Evolutionary conservation across 2,329 filamentous ascomycete species (phyloP), one percentile per base, ranked within the genome.

Genomic region (Penicillium concentricum): DNA sequence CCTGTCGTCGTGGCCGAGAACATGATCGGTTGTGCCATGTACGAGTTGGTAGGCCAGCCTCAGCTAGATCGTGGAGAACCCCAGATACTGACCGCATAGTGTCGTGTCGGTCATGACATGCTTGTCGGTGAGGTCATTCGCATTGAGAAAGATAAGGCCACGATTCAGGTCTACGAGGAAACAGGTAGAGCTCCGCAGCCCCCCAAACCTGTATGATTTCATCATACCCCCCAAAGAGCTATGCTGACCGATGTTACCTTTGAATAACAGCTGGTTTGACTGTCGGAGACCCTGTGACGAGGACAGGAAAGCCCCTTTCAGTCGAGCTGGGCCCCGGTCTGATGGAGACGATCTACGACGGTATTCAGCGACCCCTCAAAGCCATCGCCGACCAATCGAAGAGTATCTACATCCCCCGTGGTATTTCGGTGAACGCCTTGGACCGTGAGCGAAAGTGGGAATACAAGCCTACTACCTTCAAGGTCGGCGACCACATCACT

Each of bases 11-110:
- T 99, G 68, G 94, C 93, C 74, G 93, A 97, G 82, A 88, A 97
- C 79, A 96, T 99, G 92, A 91, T 93, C 73, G 94, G 94, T 77
- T 94, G 94, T 84, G 92, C 94, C 77, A 99, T 99, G 94, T 97
- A 97, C 86, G 94, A 99, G 81, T 84, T 99, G 81, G 92, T 92
- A 82, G 68, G 86, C 22, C 61, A 59, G 51, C 60, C 60, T 48
- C 34, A 47, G 53, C 52, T 49, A 41, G 22, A 30, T 20, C 46
- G 46, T 37, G 49, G 24, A 35, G 55, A 51, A 54, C 49, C 41
- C 41, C 18, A 32, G 39, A 41, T 51, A 24, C 41, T 57, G 44
- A 62, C 42, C 22, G 22, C 18, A 32, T 63, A 93, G 90, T 92
- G 95, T 76, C 89, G 85, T 81, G 93, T 99, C 69, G 92, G 94